Evolutionary conservation across 2,329 filamentous ascomycete genomes (phyloP).

Genomic region (Metarhizium sp.): DNA sequence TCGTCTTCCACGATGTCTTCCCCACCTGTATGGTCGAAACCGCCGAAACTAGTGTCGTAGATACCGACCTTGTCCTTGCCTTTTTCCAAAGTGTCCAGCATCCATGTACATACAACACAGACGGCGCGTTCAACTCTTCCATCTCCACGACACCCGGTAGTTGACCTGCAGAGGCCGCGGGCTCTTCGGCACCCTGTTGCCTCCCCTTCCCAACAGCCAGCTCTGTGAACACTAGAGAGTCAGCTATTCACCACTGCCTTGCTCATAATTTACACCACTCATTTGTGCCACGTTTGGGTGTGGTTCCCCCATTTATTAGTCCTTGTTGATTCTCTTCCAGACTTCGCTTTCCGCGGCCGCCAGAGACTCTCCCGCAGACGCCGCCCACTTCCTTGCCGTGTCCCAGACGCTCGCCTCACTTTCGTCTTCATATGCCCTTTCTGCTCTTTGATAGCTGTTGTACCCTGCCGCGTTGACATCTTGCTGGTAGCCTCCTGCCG

Average conservation of each 20-base stretch:
- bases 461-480: conserved; percentile 43
- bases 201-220: background rate
- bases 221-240: background rate
- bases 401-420: conserved; percentile 41
- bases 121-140: background rate
- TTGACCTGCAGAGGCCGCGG: background rate
- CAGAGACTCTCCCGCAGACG: conserved; percentile 46
- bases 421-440: conserved; percentile 19
- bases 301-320: conserved; percentile 10
- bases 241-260: background rate
- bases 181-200: background rate
- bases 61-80: conserved; percentile 1
- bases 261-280: background rate
- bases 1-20: background rate
- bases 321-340: conserved; percentile 54
- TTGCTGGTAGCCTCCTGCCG: conserved; percentile 45
- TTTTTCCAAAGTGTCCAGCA: background rate
- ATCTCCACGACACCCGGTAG: background rate
- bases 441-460: conserved; percentile 34
- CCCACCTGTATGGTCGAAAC: background rate
- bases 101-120: background rate
- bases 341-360: conserved; percentile 51
- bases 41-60: background rate
- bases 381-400: conserved; percentile 47
- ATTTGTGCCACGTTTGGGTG: background rate